A percentile compares a stretch with the other conserved stretches of the same genome.
phyloP scores from a whole-genome alignment of 2,329 filamentous ascomycete genomes.

The Pseudogymnoascus sp. region DNA sequence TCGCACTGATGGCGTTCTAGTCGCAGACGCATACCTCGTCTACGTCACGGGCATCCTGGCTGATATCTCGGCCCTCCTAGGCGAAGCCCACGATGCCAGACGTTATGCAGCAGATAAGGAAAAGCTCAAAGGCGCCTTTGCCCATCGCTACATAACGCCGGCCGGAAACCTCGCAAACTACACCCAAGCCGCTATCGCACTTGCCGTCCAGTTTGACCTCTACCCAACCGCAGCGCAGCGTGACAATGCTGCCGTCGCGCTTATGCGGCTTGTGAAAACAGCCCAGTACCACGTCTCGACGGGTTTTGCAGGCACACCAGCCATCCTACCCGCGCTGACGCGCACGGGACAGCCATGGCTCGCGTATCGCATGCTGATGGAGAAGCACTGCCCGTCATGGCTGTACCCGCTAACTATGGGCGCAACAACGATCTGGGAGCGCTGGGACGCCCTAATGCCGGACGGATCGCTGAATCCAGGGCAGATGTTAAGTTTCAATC shows the following conservation, averaged over 20 bases:
- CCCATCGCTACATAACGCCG: neutral
- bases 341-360: neutral
- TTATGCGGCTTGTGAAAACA: neutral
- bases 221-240: neutral
- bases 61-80: slow-evolving; percentile 15
- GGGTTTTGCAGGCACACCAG: neutral
- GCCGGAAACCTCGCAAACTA: slow-evolving; percentile 14
- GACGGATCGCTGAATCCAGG: slow-evolving; percentile 23
- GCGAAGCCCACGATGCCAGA: slow-evolving; percentile 11
- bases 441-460: slow-evolving; percentile 25
- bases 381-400: slow-evolving; percentile 14
- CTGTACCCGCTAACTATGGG: slow-evolving; percentile 25
- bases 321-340: neutral
- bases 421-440: slow-evolving; percentile 24
- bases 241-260: too few species aligned
- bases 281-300: neutral
- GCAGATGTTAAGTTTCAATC: slow-evolving; percentile 24
- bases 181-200: slow-evolving; percentile 19
- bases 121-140: neutral
- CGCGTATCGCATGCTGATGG: neutral
- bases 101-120: neutral
- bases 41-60: slow-evolving; percentile 15
- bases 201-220: slow-evolving; percentile 18
- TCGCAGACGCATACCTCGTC: slow-evolving; percentile 19
- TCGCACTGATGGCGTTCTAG: slow-evolving; percentile 17